Evolutionary conservation across 352 stramenopile species (phyloP), one percentile per base, ranked within the genome.

Genomic region (Phytophthora nicotianae): DNA sequence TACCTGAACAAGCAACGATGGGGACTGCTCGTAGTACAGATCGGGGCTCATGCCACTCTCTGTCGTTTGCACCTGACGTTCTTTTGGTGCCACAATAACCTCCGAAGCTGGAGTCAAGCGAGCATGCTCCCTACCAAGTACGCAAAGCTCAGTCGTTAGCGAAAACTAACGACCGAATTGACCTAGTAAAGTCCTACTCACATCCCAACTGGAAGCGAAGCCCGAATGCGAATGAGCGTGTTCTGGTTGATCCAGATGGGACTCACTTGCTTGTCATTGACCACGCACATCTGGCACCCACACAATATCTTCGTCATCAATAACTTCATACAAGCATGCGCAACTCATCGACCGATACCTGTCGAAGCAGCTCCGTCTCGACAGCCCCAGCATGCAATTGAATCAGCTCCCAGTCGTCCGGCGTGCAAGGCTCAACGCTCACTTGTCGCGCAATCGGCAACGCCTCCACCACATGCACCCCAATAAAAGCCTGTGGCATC

Each of bases 341-440:
- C 27, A 23, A 54, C 27, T n/a, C 19, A 53, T n/a, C 19, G 21
- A 10, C 26, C 48, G 6, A 3, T 67, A 96, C 86, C 85, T 97
- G 89, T 23, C 80, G 79, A 35, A 97, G 61, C 43, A 97, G 74
- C 51, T 95, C 84, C 20, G 70, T 76, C 55, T 97, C 89, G 50
- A 97, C 78, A 32, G 87, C 68, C 2, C 86, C 88, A 0, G 89
- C 86, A 59, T 96, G 88, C 52, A 95, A 54, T 63, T 97, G 88
- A 53, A 97, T 91, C 17, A 97, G 74, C 55, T 97, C 89, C 89
- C 89, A 97, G 66, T 97, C 89, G 61, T 97, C 89, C 1, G 85
- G 60, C 3, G 88, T 94, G 41, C 80, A 86, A 9, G 89, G 89
- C 49, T 97, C 88, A 5, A 97, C 83, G 55, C 91, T 88, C 19